Conservation (phyloP, 768 basidiomycete species). For the Leucocoprinus birnbaumii region DNA sequence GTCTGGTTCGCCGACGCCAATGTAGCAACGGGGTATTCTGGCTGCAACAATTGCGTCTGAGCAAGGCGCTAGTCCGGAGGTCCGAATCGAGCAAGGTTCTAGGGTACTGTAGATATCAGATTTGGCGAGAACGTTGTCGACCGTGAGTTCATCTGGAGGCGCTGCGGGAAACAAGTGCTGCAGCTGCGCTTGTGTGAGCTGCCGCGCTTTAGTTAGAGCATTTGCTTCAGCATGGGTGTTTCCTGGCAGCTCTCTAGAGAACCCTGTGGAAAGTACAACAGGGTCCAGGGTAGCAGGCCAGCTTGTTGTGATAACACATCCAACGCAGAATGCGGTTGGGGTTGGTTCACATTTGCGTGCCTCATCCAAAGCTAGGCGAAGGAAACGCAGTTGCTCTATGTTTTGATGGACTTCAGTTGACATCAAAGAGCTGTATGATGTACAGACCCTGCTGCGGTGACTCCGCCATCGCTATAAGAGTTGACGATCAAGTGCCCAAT, state of each 20-base stretch:
- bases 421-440: background rate
- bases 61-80: slow-evolving; percentile 85
- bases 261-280: slow-evolving; percentile 72
- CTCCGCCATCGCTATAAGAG: slow-evolving; percentile 2
- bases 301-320: slow-evolving; percentile 66
- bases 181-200: slow-evolving; percentile 43
- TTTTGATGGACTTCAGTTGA: background rate
- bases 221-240: slow-evolving; percentile 99
- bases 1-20: slow-evolving; percentile 87
- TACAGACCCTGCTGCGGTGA: slow-evolving; percentile 4
- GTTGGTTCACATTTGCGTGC: slow-evolving; percentile 68
- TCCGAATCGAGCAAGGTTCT: slow-evolving; percentile 91
- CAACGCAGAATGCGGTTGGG: slow-evolving; percentile 88
- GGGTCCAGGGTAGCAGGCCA: slow-evolving; percentile 37
- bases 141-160: slow-evolving; percentile 24
- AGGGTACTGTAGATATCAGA: slow-evolving; percentile 91
- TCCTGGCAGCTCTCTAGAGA: slow-evolving; percentile 86
- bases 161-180: slow-evolving; percentile 37
- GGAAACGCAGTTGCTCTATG: slow-evolving; percentile 33
- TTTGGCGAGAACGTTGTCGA: slow-evolving; percentile 50
- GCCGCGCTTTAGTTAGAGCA: slow-evolving; percentile 69
- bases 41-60: slow-evolving; percentile 78
- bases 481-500: too few species aligned
- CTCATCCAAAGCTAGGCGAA: slow-evolving; percentile 66
- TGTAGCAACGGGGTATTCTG: slow-evolving; percentile 70